These are phyloP conservation scores for Rhizoctonia solani DNA, from an alignment of 1,284 basidiomycete species.

Conservation along the genomic window DNA sequence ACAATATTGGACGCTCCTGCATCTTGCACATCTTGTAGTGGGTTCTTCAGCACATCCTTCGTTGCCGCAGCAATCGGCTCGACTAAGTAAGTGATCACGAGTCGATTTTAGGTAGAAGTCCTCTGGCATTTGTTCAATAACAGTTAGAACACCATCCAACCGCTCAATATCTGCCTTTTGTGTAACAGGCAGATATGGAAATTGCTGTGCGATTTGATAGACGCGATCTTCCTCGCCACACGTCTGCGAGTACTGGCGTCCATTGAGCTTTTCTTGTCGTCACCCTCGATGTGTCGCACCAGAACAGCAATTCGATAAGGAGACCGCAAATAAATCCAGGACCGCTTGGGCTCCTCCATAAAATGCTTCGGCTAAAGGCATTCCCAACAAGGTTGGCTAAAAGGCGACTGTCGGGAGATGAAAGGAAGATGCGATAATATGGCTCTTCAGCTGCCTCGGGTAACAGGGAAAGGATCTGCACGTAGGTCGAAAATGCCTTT, in stretches of 20 bases:
- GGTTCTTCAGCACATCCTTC: constrained; percentile 7
- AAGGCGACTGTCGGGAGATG: not conserved
- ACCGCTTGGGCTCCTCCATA: constrained; percentile 23
- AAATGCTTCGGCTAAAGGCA: not conserved
- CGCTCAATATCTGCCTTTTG: constrained; percentile 8
- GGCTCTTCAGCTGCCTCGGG: constrained; percentile 1
- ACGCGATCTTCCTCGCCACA: not conserved
- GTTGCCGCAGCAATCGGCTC: not conserved
- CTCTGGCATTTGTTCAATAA: constrained; percentile 12
- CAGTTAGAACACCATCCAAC: constrained; percentile 5
- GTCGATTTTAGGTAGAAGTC: not conserved
- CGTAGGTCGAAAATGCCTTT: constrained; percentile 22
- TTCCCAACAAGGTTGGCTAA: constrained; percentile 12
- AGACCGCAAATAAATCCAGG: constrained; percentile 15
- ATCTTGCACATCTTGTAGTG: constrained; percentile 1
- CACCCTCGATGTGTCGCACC: constrained; percentile 13
- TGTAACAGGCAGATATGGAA: not conserved
- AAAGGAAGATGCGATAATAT: constrained; percentile 15
- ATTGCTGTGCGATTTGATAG: not conserved
- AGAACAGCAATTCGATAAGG: constrained; percentile 20
- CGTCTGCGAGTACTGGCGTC: constrained; percentile 5
- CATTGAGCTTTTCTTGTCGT: constrained; percentile 18
- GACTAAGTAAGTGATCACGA: not conserved
- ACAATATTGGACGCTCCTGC: constrained; percentile 16
- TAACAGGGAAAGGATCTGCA: constrained; percentile 13